These are phyloP conservation scores for Aspergillus sp. DNA, from an alignment of 2,329 filamentous ascomycete species.

Conservation along the genomic window DNA sequence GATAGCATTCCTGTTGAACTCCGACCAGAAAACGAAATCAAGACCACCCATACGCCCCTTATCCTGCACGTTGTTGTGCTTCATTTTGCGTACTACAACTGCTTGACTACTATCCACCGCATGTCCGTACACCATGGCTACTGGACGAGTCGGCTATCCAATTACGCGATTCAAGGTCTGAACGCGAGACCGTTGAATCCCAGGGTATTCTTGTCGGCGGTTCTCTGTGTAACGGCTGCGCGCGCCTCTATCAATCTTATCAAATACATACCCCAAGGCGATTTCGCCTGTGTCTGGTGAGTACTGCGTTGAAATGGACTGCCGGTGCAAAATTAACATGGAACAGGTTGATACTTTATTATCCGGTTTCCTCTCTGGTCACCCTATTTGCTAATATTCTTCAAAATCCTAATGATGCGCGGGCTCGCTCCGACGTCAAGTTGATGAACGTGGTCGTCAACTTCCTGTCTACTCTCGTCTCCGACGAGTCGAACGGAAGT, in stretches of 20 bases:
- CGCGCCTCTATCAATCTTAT: conserved; percentile 90
- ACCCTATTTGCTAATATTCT: conserved; percentile 95
- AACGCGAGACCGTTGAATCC: conserved; percentile 91
- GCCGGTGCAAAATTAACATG: conserved; percentile 11
- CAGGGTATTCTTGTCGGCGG: conserved; percentile 88
- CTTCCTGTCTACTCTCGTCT: conserved; percentile 85
- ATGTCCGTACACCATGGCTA: conserved; percentile 99
- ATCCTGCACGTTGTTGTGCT: conserved; percentile 92
- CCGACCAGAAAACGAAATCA: conserved; percentile 95
- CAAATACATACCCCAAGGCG: conserved; percentile 94
- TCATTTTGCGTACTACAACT: conserved; percentile 98
- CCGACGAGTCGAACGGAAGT: conserved; percentile 84
- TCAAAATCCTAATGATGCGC: conserved; percentile 87
- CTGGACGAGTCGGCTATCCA: conserved; percentile 93
- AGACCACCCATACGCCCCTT: conserved; percentile 86
- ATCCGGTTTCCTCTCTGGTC: conserved; percentile 90
- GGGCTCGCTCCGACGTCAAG: conserved; percentile 83
- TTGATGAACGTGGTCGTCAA: conserved; percentile 92
- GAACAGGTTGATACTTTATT: conserved; percentile 82
- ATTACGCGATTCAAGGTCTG: conserved; percentile 91
- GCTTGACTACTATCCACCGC: conserved; percentile 92
- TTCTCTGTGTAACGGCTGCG: conserved; percentile 88
- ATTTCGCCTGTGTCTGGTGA: conserved; percentile 93
- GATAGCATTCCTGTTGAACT: conserved; percentile 93
- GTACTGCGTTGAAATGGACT: conserved; percentile 34